phyloP scores from a whole-genome alignment of 1,284 basidiomycete species.

The Peniophora sp. region DNA sequence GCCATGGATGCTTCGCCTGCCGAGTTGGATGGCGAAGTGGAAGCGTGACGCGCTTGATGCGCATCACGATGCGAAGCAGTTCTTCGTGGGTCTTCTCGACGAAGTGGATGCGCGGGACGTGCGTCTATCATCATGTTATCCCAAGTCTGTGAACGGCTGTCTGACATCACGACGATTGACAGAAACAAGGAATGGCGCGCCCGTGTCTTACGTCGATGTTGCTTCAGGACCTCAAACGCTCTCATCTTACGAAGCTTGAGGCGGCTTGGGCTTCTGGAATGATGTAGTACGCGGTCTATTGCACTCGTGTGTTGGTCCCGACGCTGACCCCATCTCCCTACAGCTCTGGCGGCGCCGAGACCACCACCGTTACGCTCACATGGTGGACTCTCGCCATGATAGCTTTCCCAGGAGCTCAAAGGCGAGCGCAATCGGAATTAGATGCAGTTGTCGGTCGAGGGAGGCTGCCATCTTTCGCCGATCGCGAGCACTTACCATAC shows the following conservation, averaged over 20 bases:
- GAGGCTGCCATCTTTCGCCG: slow-evolving; percentile 6
- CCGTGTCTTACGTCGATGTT: neutral
- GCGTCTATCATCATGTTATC: too few relatives aligned
- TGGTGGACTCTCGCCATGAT: slow-evolving; percentile 9
- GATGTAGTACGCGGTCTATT: slow-evolving; percentile 1
- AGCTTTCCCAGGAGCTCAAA: slow-evolving; percentile 7
- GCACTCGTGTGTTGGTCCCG: too few relatives aligned
- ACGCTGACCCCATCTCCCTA: too few relatives aligned
- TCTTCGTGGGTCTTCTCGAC: neutral
- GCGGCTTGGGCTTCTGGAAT: neutral
- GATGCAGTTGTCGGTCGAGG: slow-evolving; percentile 9
- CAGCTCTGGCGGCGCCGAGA: slow-evolving; percentile 1
- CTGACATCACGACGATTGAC: neutral
- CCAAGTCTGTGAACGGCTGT: neutral
- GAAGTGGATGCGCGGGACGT: neutral
- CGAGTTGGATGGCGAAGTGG: neutral
- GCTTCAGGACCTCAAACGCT: neutral
- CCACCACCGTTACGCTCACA: slow-evolving; percentile 1
- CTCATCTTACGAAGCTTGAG: neutral
- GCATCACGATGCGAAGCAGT: neutral
- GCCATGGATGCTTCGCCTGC: neutral
- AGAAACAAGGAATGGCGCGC: neutral
- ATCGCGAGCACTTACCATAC: slow-evolving; percentile 6
- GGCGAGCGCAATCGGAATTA: slow-evolving; percentile 9
- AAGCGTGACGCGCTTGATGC: neutral